Evolutionary conservation across 1,284 basidiomycete species (phyloP).

Genomic region (Naganishia sp.): DNA sequence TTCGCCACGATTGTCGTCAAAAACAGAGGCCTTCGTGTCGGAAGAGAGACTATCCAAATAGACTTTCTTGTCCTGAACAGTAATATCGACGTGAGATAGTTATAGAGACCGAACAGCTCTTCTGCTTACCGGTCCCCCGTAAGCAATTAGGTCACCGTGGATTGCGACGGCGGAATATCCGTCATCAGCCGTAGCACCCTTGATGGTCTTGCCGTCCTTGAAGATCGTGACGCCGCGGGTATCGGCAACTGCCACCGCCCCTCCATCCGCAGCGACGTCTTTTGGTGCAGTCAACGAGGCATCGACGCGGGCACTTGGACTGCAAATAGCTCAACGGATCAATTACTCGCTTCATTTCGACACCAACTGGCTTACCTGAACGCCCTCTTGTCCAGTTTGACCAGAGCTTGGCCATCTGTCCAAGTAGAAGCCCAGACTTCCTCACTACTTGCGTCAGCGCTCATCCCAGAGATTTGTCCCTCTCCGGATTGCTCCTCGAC

Average conservation of each 20-base stretch:
- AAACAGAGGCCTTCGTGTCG: slow-evolving; percentile 46
- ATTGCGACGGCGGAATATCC: slow-evolving; percentile 47
- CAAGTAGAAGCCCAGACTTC: slow-evolving; percentile 17
- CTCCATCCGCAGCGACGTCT: slow-evolving; percentile 62
- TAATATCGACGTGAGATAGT: neutral
- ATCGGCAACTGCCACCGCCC: slow-evolving; percentile 67
- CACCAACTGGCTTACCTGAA: slow-evolving; percentile 32
- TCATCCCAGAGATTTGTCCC: slow-evolving; percentile 69
- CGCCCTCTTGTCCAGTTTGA: slow-evolving; percentile 4
- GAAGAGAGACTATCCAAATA: slow-evolving; percentile 55
- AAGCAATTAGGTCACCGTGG: slow-evolving; percentile 45
- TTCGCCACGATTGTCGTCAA: slow-evolving; percentile 70
- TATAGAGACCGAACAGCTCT: neutral
- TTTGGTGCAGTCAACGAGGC: slow-evolving; percentile 71
- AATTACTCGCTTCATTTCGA: slow-evolving; percentile 3
- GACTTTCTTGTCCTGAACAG: slow-evolving; percentile 68
- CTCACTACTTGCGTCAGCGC: slow-evolving; percentile 48
- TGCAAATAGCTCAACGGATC: slow-evolving; percentile 40
- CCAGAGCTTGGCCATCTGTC: slow-evolving; percentile 20
- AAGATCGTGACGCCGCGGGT: slow-evolving; percentile 64
- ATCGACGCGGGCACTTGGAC: slow-evolving; percentile 37
- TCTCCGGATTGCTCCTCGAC: slow-evolving; percentile 70
- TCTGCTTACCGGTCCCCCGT: slow-evolving; percentile 38
- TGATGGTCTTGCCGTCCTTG: slow-evolving; percentile 36
- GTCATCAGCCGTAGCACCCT: slow-evolving; percentile 13